Evolutionary conservation across 2,329 filamentous ascomycete genomes (phyloP), one percentile per base, ranked within the genome.

Genomic region (Biscogniauxia marginata): DNA sequence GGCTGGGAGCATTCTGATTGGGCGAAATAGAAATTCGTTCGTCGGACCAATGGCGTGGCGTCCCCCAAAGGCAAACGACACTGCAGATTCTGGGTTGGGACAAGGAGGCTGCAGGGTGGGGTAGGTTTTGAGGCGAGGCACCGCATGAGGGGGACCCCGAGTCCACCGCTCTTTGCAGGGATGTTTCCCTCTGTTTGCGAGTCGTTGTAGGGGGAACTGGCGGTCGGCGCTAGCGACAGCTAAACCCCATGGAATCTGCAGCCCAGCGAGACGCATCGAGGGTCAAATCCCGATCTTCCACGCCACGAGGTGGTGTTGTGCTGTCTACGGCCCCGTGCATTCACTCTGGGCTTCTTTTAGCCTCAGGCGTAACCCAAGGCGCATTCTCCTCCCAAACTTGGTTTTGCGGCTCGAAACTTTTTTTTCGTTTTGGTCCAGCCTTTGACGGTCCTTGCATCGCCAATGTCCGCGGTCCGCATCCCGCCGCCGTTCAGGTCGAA

Each of bases 91-190:
- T 49, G 49, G 50, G 24, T 50, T 61, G 58, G 58, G 54, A 63
- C 49, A 61, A 56, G n/a, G 58, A 58, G 60, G 60, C 55, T 58
- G 49, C 50, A 43, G 50, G 20, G 44, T 46, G 19, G 25, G 47
- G 23, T 34, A 39, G 30, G 30, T 39, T 39, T 39, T 39, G 30
- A 39, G 30, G 30, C 30, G 30, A 39, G 30, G 30, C 30, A 39
- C 11, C n/a, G 30, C 30, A 39, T 39, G 30, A 23, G 22, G 48
- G 22, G 48, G 63, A 63, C 60, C 60, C 65, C 62, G 61, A 67
- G 66, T 34, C 67, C 66, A 69, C 67, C 67, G 67, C 67, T 68
- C 65, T 68, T 69, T 69, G 22, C 67, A 68, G 50, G 66, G 67
- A 57, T 68, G 21, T 60, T 66, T 67, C 60, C 53, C 52, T 63